Conservation (phyloP, 2,329 filamentous ascomycete species). For the Hymenoscyphus fraxineus region DNA sequence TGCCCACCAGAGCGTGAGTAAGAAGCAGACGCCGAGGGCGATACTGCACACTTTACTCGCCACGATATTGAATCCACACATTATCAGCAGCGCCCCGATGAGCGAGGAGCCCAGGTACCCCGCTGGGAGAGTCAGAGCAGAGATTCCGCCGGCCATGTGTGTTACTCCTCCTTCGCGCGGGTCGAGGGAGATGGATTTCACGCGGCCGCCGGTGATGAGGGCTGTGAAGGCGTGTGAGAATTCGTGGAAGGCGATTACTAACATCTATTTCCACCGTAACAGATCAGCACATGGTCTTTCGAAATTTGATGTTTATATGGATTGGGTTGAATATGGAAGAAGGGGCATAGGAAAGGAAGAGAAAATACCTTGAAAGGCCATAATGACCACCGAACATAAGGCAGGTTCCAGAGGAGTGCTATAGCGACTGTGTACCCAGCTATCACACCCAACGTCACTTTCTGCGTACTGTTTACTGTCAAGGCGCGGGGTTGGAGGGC, state of each 20-base stretch:
- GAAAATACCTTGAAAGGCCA: constrained; percentile 73
- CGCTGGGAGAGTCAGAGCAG: constrained; percentile 68
- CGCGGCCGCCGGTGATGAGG: constrained; percentile 66
- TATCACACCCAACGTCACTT: constrained; percentile 68
- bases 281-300: too few species aligned
- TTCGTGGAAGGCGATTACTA: constrained; percentile 80
- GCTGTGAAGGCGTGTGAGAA: constrained; percentile 73
- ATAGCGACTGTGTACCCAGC: constrained; percentile 69
- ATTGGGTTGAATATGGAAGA: too few species aligned
- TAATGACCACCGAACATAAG: constrained; percentile 68
- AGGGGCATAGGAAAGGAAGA: background rate
- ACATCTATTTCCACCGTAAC: constrained; percentile 51
- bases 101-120: constrained; percentile 75
- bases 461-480: constrained; percentile 58
- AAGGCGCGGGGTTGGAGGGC: constrained; percentile 23
- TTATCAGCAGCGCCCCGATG: constrained; percentile 73
- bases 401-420: constrained; percentile 74
- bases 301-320: too few species aligned
- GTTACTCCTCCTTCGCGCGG: constrained; percentile 76
- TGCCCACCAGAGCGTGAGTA: constrained; percentile 80
- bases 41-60: constrained; percentile 77
- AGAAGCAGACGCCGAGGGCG: constrained; percentile 67
- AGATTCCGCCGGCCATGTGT: constrained; percentile 69
- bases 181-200: constrained; percentile 71
- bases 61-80: constrained; percentile 78